Percentiles rank a stretch among this genome's conserved stretches.
phyloP scores from a whole-genome alignment of 495 filamentous ascomycete genomes.

The Penicillium crystallinum region DNA sequence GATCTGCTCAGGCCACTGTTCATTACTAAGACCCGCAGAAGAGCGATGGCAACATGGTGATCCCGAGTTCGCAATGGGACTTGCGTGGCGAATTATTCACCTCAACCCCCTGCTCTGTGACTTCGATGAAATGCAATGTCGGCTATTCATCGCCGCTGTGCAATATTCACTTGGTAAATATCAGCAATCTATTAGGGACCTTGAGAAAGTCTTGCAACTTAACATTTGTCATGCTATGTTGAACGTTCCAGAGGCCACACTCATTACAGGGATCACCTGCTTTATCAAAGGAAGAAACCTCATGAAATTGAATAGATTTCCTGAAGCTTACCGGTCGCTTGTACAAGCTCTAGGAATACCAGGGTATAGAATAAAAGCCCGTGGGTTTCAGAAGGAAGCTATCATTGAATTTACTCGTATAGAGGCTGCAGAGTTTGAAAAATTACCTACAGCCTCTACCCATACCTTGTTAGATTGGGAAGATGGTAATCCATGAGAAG shows the following conservation, averaged over 20 bases:
- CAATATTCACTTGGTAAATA: conserved; percentile 5
- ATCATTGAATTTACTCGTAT: conserved; percentile 6
- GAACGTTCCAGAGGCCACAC: background rate
- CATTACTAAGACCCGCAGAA: conserved; percentile 10
- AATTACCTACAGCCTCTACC: background rate
- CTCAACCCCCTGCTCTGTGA: conserved; percentile 2
- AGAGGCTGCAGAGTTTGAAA: background rate
- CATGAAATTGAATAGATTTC: conserved; percentile 5
- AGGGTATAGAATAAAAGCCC: conserved; percentile 13
- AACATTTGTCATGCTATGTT: background rate
- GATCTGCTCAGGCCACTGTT: conserved; percentile 7
- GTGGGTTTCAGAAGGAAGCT: conserved; percentile 10
- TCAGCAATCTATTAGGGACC: conserved; percentile 5
- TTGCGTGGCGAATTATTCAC: background rate
- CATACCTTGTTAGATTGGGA: background rate
- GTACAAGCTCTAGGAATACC: conserved; percentile 9
- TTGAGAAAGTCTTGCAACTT: conserved; percentile 5
- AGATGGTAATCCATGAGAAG: background rate
- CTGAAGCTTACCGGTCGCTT: conserved; percentile 14
- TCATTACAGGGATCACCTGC: conserved; percentile 10
- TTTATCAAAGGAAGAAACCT: conserved; percentile 17
- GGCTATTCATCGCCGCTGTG: conserved; percentile 13
- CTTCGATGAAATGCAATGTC: conserved; percentile 9
- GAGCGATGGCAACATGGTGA: conserved; percentile 10
- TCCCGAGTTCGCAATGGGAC: conserved; percentile 7